Evolutionary conservation across 2,329 filamentous ascomycete species (phyloP), one percentile per base, ranked within the genome.

Genomic region (Thermothelomyces thermophilus): DNA sequence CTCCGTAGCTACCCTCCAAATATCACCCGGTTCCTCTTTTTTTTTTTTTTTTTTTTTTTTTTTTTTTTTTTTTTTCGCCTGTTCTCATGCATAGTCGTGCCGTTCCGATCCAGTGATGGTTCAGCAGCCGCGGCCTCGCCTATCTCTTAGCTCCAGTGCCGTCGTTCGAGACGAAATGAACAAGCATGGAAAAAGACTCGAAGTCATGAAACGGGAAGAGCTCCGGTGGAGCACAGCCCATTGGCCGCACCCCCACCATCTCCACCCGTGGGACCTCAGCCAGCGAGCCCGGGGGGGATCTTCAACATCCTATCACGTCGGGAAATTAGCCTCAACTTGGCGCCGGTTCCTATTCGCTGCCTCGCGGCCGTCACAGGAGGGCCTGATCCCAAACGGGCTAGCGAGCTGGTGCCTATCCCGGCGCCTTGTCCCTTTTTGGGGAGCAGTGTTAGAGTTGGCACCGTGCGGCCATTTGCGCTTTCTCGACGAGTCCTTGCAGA

Each of bases 251-350:
- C 44, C 45, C 35, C 31, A 34, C 34, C 40, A 22, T 33, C 22
- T 16, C 48, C 51, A 46, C 49, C 45, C n/a, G 26, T 6, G 30
- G 36, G 16, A 16, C 46, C 46, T 20, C 20, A 41, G 40, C 24
- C 9, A 11, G 13, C 14, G 16, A 35, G 33, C 13, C 20, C 45
- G 48, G 35, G 53, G 48, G 39, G 50, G 56, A 60, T 60, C 56
- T 36, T 50, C 58, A 52, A 34, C 52, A 50, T 53, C 50, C 52
- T 41, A 58, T 60, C 58, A 58, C 56, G 52, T 28, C 49, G 52
- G 56, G 56, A 60, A 58, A 60, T 60, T 58, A 50, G 48, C 43
- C 35, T 50, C 41, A 17, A 35, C 14, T 41, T 49, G 55, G 56
- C 36, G 48, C 24, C 10, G 26, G 46, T 35, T 58, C 58, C 56